A percentile compares a stretch with the other conserved stretches of the same genome.
phyloP scores from a whole-genome alignment of 2,329 filamentous ascomycete genomes.

The Ophiocordyceps polyrhachis-furcata region DNA sequence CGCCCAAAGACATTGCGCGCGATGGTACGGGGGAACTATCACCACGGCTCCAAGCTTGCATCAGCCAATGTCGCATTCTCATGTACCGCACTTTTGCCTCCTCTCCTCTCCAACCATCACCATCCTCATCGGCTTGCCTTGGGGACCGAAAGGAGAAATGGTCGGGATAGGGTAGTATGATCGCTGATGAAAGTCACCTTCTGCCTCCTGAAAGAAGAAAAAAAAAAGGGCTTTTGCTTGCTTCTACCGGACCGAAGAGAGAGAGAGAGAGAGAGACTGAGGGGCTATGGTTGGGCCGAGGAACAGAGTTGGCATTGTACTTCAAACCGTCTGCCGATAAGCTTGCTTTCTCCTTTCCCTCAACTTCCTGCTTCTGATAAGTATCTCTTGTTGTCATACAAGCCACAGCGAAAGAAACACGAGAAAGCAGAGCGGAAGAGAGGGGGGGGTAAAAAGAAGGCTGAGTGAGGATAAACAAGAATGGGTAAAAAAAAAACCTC shows the following conservation, averaged over 20 bases:
- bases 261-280: background rate
- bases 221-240: background rate
- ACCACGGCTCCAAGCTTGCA: background rate
- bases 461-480: background rate
- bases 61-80: background rate
- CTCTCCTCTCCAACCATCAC: background rate
- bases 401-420: background rate
- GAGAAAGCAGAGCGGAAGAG: background rate
- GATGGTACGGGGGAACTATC: background rate
- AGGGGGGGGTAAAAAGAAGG: no score
- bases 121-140: background rate
- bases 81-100: conserved; percentile 1
- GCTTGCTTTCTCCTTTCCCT: background rate
- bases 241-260: background rate
- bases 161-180: conserved; percentile 2
- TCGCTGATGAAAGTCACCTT: background rate
- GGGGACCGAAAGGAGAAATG: background rate
- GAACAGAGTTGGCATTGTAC: no score
- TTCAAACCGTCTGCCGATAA: background rate
- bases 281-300: background rate
- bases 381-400: no score
- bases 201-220: background rate
- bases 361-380: no score
- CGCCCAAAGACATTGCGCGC: background rate
- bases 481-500: background rate